Evolutionary conservation across 2,329 filamentous ascomycete species (phyloP).

Genomic region (Ascochyta rabiei): DNA sequence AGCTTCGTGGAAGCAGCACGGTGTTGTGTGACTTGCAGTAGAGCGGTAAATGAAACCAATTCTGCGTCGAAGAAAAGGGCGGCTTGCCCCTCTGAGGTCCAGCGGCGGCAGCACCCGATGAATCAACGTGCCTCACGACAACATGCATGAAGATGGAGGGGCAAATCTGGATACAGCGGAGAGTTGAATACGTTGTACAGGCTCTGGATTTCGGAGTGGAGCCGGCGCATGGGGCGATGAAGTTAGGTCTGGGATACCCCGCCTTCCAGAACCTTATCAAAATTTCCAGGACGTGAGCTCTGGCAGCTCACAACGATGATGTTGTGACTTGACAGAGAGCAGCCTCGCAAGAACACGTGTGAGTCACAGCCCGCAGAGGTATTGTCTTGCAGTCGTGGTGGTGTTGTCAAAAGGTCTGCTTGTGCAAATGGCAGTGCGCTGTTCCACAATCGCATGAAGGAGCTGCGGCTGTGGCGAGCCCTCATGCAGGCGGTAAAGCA

Average conservation of each 20-base stretch:
- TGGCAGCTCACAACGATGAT: background rate
- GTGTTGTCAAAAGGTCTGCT: background rate
- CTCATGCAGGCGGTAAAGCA: slow-evolving; percentile 24
- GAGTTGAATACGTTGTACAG: slow-evolving; percentile 8
- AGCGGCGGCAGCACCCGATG: background rate
- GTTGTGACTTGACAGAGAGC: background rate
- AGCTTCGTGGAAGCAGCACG: background rate
- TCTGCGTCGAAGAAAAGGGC: slow-evolving; percentile 9
- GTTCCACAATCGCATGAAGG: slow-evolving; percentile 26
- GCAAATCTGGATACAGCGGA: background rate
- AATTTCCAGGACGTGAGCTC: background rate
- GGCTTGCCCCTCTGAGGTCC: background rate
- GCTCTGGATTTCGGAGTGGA: slow-evolving; percentile 1
- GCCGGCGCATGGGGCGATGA: slow-evolving; percentile 1
- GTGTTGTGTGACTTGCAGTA: slow-evolving; percentile 2
- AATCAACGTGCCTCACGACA: background rate
- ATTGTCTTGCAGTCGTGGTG: background rate
- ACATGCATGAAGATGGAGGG: background rate
- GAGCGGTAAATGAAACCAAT: slow-evolving; percentile 5
- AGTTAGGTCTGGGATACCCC: slow-evolving; percentile 4
- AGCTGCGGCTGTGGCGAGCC: slow-evolving; percentile 33
- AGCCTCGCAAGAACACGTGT: background rate
- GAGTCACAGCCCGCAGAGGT: too few species aligned
- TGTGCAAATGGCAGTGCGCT: slow-evolving; percentile 15
- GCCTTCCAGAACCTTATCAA: slow-evolving; percentile 6